Percentiles rank a stretch among this genome's conserved stretches.
These are phyloP conservation scores for Bipolaris sorokiniana DNA, from an alignment of 2,329 filamentous ascomycete species.

Conservation along the genomic window DNA sequence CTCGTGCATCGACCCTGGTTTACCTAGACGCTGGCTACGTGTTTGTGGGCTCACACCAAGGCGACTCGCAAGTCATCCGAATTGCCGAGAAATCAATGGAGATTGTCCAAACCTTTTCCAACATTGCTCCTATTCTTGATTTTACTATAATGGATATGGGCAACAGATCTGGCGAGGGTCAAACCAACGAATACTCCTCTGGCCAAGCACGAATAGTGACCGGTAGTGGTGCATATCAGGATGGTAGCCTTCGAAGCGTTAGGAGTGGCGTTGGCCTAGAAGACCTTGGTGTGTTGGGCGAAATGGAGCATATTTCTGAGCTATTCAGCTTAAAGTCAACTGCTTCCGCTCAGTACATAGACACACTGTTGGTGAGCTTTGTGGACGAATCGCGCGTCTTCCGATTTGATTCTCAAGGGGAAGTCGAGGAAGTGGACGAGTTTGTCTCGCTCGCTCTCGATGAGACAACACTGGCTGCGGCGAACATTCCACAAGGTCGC, in stretches of 20 bases:
- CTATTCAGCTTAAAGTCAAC: constrained; percentile 71
- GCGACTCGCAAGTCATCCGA: constrained; percentile 83
- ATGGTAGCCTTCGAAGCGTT: constrained; percentile 87
- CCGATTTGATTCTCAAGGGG: constrained; percentile 72
- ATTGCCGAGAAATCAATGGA: constrained; percentile 67
- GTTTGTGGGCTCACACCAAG: constrained; percentile 90
- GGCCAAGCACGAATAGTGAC: constrained; percentile 93
- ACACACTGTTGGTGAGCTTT: constrained; percentile 81
- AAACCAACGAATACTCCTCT: constrained; percentile 89
- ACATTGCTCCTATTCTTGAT: constrained; percentile 90
- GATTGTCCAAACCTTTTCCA: constrained; percentile 76
- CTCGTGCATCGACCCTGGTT: constrained; percentile 77
- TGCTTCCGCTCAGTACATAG: constrained; percentile 57
- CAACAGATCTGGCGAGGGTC: constrained; percentile 76
- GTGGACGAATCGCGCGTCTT: constrained; percentile 85
- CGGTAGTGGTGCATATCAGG: constrained; percentile 86
- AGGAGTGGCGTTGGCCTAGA: constrained; percentile 93
- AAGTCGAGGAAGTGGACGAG: constrained; percentile 83
- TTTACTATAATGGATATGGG: constrained; percentile 97
- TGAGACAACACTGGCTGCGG: constrained; percentile 73
- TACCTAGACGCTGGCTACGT: constrained; percentile 76
- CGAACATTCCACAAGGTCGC: constrained; percentile 67
- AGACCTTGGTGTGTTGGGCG: constrained; percentile 80
- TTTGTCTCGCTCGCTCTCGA: constrained; percentile 74
- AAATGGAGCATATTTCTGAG: constrained; percentile 75